Percentiles rank a stretch among this genome's conserved stretches.
Evolutionary conservation across 805 yeast genomes (phyloP).

Genomic region (Saccharomycopsis lassenensis): DNA sequence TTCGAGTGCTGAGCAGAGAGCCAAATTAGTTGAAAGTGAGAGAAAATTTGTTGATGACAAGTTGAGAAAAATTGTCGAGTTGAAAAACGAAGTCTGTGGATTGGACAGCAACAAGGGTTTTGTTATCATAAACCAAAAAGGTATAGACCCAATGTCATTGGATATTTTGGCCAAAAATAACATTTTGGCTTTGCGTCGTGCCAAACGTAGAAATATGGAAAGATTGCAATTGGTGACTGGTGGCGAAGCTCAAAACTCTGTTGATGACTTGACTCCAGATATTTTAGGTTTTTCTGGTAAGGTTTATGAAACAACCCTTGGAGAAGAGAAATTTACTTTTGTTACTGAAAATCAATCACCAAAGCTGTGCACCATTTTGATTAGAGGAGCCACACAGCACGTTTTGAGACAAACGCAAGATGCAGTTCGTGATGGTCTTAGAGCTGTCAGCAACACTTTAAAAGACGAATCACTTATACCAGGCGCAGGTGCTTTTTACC

Average conservation of each 20-base stretch:
- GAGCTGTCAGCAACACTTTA: slow-evolving; percentile 87
- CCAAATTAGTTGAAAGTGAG: slow-evolving; percentile 85
- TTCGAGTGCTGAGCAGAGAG: slow-evolving; percentile 92
- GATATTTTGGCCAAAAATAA: slow-evolving; percentile 89
- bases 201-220: slow-evolving; percentile 98
- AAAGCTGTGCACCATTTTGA: slow-evolving; percentile 80
- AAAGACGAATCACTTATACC: slow-evolving; percentile 81
- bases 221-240: slow-evolving; percentile 93
- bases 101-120: slow-evolving; percentile 63
- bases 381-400: slow-evolving; percentile 88
- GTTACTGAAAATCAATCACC: slow-evolving; percentile 86
- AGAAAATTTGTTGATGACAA: slow-evolving; percentile 91
- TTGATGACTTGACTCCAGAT: slow-evolving; percentile 76
- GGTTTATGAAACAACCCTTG: slow-evolving; percentile 86
- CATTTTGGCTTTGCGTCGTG: slow-evolving; percentile 91
- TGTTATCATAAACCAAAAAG: slow-evolving; percentile 95
- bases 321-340: slow-evolving; percentile 96
- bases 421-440: slow-evolving; percentile 93
- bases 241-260: slow-evolving; percentile 96
- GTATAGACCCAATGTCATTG: slow-evolving; percentile 95
- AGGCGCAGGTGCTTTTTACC: slow-evolving; percentile 94
- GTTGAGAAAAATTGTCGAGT: slow-evolving; percentile 78
- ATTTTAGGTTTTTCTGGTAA: slow-evolving; percentile 82
- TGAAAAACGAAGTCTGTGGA: slow-evolving; percentile 87
- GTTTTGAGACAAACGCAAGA: slow-evolving; percentile 87